Conservation (phyloP, 2,329 filamentous ascomycete genomes). For the Pseudophaeomoniella oleicola region DNA sequence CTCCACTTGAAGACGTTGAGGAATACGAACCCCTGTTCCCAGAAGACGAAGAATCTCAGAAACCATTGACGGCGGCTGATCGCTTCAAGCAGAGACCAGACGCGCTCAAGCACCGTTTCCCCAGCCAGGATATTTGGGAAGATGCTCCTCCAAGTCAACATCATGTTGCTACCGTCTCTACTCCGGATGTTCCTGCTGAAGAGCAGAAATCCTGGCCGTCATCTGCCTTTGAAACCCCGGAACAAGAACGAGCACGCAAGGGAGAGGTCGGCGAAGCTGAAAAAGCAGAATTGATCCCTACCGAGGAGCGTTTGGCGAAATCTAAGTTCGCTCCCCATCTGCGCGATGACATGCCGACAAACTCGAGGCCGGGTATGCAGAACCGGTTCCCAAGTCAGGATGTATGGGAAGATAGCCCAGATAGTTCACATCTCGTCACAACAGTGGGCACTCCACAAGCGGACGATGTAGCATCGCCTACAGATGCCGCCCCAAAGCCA, state of each 20-base stretch:
- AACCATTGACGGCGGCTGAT: slow-evolving; percentile 36
- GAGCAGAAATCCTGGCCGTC: slow-evolving; percentile 22
- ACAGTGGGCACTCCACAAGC: slow-evolving; percentile 46
- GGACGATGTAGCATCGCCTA: slow-evolving; percentile 29
- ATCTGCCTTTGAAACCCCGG: slow-evolving; percentile 23
- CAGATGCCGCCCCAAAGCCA: slow-evolving; percentile 14
- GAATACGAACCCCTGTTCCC: slow-evolving; percentile 94
- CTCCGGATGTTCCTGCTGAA: slow-evolving; percentile 47
- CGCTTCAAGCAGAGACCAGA: slow-evolving; percentile 40
- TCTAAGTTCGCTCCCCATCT: slow-evolving; percentile 32
- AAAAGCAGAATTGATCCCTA: slow-evolving; percentile 22
- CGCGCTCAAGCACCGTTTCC: slow-evolving; percentile 56
- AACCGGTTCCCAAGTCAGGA: slow-evolving; percentile 81
- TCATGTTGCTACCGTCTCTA: slow-evolving; percentile 64
- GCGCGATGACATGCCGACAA: slow-evolving; percentile 28
- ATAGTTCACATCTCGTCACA: slow-evolving; percentile 65
- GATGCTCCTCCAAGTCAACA: slow-evolving; percentile 80
- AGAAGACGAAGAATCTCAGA: slow-evolving; percentile 52
- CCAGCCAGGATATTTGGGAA: slow-evolving; percentile 94
- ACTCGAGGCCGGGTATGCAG: slow-evolving; percentile 39
- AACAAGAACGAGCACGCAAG: slow-evolving; percentile 32
- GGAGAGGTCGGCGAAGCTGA: slow-evolving; percentile 23
- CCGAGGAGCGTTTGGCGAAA: slow-evolving; percentile 16
- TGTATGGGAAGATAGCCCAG: slow-evolving; percentile 87
- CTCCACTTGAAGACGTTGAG: slow-evolving; percentile 71